phyloP scores from a whole-genome alignment of 495 filamentous ascomycete genomes.

The Penicillium cataractarum region DNA sequence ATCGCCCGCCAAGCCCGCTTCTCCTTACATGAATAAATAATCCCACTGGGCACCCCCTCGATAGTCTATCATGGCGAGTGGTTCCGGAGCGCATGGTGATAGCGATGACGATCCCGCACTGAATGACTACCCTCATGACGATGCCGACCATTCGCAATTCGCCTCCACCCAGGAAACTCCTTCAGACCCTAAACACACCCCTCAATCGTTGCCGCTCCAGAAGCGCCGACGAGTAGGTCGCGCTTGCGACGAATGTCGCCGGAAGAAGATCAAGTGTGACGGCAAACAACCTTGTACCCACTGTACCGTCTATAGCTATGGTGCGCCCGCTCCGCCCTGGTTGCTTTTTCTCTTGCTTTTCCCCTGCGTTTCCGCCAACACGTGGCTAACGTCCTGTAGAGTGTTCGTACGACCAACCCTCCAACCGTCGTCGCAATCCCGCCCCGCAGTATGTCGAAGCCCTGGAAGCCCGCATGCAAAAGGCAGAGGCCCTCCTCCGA shows the following conservation, averaged over 20 bases:
- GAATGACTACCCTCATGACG: slow-evolving; percentile 29
- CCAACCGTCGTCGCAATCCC: slow-evolving; percentile 91
- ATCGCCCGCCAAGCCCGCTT: slow-evolving; percentile 28
- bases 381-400: slow-evolving; percentile 60
- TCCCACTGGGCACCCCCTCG: slow-evolving; percentile 1
- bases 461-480: slow-evolving; percentile 79
- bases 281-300: slow-evolving; percentile 98
- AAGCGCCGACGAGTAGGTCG: slow-evolving; percentile 88
- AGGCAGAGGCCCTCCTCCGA: slow-evolving; percentile 78
- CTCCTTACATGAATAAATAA: slow-evolving; percentile 30
- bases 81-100: slow-evolving; percentile 27
- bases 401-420: slow-evolving; percentile 97
- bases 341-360: slow-evolving; percentile 17
- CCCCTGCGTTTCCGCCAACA: slow-evolving; percentile 9
- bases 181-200: slow-evolving; percentile 36
- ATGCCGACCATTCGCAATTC: slow-evolving; percentile 34
- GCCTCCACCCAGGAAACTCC: slow-evolving; percentile 28
- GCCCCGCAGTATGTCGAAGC: slow-evolving; percentile 95
- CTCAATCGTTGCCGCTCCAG: slow-evolving; percentile 65
- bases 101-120: slow-evolving; percentile 42
- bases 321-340: slow-evolving; percentile 52
- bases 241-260: slow-evolving; percentile 92
- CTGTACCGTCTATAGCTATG: slow-evolving; percentile 97
- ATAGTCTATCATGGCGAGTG: slow-evolving; percentile 25
- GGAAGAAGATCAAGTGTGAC: slow-evolving; percentile 99